These are phyloP conservation scores for Fusarium sp. DNA, from an alignment of 2,329 filamentous ascomycete species.

Conservation along the genomic window DNA sequence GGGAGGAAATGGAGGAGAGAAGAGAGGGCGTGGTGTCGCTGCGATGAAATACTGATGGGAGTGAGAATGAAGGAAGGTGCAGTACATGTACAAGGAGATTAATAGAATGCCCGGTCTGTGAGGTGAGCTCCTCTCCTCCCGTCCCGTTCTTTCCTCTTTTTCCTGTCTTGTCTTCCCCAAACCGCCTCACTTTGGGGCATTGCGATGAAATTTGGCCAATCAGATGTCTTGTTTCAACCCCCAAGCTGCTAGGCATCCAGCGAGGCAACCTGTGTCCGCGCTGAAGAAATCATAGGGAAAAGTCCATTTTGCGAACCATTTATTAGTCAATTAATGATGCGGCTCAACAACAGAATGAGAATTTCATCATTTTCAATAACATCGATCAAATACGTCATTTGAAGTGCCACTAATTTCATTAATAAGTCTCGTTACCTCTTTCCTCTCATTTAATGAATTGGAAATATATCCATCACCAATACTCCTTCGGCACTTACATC, in stretches of 20 bases:
- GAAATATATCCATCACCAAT: not conserved
- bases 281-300: slow-evolving; percentile 1
- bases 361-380: not conserved
- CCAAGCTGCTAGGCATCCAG: slow-evolving; percentile 27
- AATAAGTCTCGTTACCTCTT: not conserved
- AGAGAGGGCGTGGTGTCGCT: slow-evolving; percentile 6
- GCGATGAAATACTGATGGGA: slow-evolving; percentile 1
- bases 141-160: not conserved
- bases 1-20: slow-evolving; percentile 9
- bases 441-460: not conserved
- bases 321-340: slow-evolving; percentile 9
- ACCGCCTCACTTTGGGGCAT: slow-evolving; percentile 37
- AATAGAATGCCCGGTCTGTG: not conserved
- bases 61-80: not conserved
- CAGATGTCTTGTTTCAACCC: slow-evolving; percentile 31
- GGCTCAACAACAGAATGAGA: slow-evolving; percentile 19
- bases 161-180: slow-evolving; percentile 10
- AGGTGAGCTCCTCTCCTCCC: not conserved
- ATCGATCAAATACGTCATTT: not conserved
- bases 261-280: slow-evolving; percentile 33
- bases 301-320: slow-evolving; percentile 29
- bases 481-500: not conserved
- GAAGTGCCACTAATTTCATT: not conserved
- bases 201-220: slow-evolving; percentile 22
- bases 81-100: slow-evolving; percentile 1